Conservation (phyloP, 495 filamentous ascomycete species). For the Ramalina peruviana region DNA sequence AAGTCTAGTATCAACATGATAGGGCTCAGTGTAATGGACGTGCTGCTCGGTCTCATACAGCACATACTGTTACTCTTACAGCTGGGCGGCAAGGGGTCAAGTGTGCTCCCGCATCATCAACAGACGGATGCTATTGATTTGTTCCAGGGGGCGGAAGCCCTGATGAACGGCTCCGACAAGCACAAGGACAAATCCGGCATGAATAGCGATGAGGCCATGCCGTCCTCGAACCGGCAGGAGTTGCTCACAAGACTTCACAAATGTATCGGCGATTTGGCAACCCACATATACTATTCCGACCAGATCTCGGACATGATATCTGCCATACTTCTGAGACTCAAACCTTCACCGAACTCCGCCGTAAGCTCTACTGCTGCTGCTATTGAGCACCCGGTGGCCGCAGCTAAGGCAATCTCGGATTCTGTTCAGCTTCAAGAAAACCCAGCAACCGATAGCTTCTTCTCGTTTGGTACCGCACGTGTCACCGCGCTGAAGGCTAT, state of each 20-base stretch:
- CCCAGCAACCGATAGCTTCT: slow-evolving; percentile 41
- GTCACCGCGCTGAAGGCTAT: slow-evolving; percentile 65
- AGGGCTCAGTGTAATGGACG: slow-evolving; percentile 84
- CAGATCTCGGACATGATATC: slow-evolving; percentile 86
- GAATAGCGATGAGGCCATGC: slow-evolving; percentile 15
- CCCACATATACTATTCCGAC: slow-evolving; percentile 87
- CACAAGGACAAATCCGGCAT: slow-evolving; percentile 6
- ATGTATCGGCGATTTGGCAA: slow-evolving; percentile 75
- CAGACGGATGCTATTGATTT: slow-evolving; percentile 19
- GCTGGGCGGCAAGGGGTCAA: slow-evolving; percentile 29
- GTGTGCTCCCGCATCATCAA: slow-evolving; percentile 19
- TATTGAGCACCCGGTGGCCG: slow-evolving; percentile 27
- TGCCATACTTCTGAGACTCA: slow-evolving; percentile 61
- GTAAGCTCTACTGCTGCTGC: slow-evolving; percentile 26
- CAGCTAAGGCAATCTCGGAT: slow-evolving; percentile 18
- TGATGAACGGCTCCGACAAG: slow-evolving; percentile 7
- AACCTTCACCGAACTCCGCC: slow-evolving; percentile 38
- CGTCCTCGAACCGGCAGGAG: slow-evolving; percentile 34
- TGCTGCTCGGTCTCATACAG: slow-evolving; percentile 65
- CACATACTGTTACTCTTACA: slow-evolving; percentile 65
- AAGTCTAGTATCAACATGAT: slow-evolving; percentile 84
- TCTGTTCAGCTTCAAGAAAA: slow-evolving; percentile 31
- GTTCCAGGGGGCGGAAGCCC: slow-evolving; percentile 9
- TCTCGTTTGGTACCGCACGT: slow-evolving; percentile 59
- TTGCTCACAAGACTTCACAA: slow-evolving; percentile 54